Conservation (phyloP, 2,329 filamentous ascomycete species). For the Aureobasidium lini region DNA sequence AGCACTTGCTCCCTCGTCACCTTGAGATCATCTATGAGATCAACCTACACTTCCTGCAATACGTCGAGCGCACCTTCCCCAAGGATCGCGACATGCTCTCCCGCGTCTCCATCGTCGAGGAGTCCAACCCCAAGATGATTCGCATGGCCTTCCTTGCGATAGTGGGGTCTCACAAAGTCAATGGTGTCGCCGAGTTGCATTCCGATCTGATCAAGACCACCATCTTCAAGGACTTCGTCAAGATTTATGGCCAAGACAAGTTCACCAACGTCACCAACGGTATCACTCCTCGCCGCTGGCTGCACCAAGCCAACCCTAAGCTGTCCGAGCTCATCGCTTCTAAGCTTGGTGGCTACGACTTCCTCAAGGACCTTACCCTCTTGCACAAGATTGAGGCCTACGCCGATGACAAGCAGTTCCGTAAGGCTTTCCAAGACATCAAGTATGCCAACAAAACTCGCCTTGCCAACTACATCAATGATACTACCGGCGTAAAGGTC, state of each 20-base stretch:
- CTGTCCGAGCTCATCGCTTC: slow-evolving; percentile 86
- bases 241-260: slow-evolving; percentile 90
- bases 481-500: slow-evolving; percentile 69
- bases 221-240: slow-evolving; percentile 99
- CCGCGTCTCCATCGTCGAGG: slow-evolving; percentile 94
- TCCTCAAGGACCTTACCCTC: slow-evolving; percentile 82
- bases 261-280: slow-evolving; percentile 99
- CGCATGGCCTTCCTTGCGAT: slow-evolving; percentile 94
- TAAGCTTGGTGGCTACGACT: slow-evolving; percentile 75
- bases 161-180: slow-evolving; percentile 98
- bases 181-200: slow-evolving; percentile 94
- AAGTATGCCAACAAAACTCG: slow-evolving; percentile 94
- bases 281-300: slow-evolving; percentile 90
- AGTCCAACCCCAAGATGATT: slow-evolving; percentile 94
- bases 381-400: slow-evolving; percentile 80
- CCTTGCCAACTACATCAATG: slow-evolving; percentile 84
- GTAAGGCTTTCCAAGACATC: slow-evolving; percentile 91
- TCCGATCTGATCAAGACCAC: slow-evolving; percentile 97
- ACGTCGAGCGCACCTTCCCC: slow-evolving; percentile 83
- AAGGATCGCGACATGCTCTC: slow-evolving; percentile 77
- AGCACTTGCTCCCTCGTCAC: slow-evolving; percentile 88
- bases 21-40: slow-evolving; percentile 98
- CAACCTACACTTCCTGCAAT: slow-evolving; percentile 88
- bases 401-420: slow-evolving; percentile 80
- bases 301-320: slow-evolving; percentile 93